phyloP scores from a whole-genome alignment of 306 rosid species.

The Mimosa bimucronata region DNA sequence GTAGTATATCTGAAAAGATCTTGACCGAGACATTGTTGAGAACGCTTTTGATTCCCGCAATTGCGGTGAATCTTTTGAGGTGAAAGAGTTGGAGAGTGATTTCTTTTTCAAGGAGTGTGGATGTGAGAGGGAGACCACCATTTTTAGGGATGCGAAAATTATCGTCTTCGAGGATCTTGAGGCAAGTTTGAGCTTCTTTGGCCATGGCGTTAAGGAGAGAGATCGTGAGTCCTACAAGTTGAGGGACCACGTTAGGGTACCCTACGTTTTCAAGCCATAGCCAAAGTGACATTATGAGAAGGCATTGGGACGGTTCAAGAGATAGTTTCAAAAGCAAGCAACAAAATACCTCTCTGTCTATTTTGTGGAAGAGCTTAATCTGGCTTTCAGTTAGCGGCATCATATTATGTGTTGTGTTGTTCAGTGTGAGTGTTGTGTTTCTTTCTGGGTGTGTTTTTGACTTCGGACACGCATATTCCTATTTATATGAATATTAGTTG shows the following conservation, averaged over 20 bases:
- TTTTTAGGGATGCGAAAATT: neutral
- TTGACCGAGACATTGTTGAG: neutral
- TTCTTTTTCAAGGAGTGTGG: neutral
- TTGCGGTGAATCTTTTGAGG: constrained; percentile 6
- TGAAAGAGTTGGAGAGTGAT: neutral
- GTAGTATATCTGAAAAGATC: neutral
- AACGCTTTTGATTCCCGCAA: constrained; percentile 5
- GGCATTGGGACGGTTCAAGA: neutral
- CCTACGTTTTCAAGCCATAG: constrained; percentile 18
- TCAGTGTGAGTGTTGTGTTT: neutral
- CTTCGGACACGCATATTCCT: neutral
- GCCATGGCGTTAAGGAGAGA: neutral
- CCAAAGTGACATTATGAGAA: constrained; percentile 3
- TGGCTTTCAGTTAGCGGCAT: neutral
- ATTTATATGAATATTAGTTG: neutral
- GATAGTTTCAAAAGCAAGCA: constrained; percentile 12
- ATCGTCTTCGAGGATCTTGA: neutral
- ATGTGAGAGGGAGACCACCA: constrained; percentile 8
- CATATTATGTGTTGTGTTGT: neutral
- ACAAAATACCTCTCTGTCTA: constrained; percentile 8
- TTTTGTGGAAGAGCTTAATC: neutral
- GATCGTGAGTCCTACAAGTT: neutral
- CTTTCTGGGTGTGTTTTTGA: neutral
- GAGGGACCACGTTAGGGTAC: constrained; percentile 15
- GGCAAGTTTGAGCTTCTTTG: constrained; percentile 8